Evolutionary conservation across 768 basidiomycete genomes (phyloP).

Genomic region (Tricholoma matsutake): DNA sequence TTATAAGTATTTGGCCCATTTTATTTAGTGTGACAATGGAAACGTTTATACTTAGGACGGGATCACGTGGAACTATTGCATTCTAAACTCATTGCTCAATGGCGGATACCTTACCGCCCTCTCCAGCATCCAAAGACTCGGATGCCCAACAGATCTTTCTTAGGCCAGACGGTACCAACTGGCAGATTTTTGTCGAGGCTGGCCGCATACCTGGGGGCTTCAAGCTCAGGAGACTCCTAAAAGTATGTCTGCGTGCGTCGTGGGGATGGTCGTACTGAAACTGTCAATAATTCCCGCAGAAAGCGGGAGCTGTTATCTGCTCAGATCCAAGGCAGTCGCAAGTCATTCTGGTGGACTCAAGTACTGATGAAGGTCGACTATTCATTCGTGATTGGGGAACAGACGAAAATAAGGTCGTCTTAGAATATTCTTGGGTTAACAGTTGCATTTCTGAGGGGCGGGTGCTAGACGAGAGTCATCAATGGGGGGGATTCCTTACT

Average conservation of each 20-base stretch:
- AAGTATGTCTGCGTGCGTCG: constrained; percentile 32
- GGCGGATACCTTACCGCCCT: background rate
- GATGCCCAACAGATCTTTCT: constrained; percentile 25
- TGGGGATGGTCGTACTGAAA: background rate
- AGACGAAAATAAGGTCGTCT: constrained; percentile 49
- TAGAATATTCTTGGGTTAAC: constrained; percentile 52
- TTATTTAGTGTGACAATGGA: too few species aligned
- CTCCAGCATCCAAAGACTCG: background rate
- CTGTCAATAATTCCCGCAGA: constrained; percentile 32
- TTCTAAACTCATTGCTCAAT: background rate
- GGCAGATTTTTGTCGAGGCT: constrained; percentile 57
- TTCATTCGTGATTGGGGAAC: constrained; percentile 59
- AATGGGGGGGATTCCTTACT: constrained; percentile 50
- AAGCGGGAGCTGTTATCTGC: constrained; percentile 51
- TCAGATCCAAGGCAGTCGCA: constrained; percentile 49
- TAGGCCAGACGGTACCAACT: constrained; percentile 36
- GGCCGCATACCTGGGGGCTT: constrained; percentile 47
- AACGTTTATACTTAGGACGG: too few species aligned
- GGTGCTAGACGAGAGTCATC: constrained; percentile 44
- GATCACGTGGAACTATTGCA: background rate
- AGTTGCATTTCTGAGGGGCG: constrained; percentile 41
- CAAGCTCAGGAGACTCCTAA: constrained; percentile 47
- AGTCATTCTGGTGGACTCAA: constrained; percentile 58
- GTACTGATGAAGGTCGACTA: constrained; percentile 46
- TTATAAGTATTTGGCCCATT: too few species aligned